Percentiles rank a stretch among this genome's conserved stretches.
These are phyloP conservation scores for Alternaria gaisen DNA, from an alignment of 2,329 filamentous ascomycete species.

Conservation along the genomic window DNA sequence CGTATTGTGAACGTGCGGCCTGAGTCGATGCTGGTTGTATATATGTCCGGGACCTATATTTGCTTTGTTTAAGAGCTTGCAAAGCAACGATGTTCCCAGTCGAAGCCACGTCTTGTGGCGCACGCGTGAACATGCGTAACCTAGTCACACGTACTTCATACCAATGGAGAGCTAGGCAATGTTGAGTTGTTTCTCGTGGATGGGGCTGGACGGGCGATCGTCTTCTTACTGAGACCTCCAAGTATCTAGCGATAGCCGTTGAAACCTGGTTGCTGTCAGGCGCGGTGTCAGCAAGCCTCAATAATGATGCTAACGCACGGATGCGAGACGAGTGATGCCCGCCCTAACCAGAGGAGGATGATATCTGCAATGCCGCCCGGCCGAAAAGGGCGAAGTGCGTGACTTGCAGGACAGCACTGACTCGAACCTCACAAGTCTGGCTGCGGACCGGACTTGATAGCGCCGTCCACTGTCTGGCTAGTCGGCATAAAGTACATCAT, in stretches of 20 bases:
- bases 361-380: background rate
- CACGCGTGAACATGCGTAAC: conserved; percentile 7
- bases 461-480: conserved; percentile 3
- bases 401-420: conserved; percentile 11
- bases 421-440: conserved; percentile 12
- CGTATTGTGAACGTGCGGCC: conserved; percentile 1
- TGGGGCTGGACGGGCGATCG: background rate
- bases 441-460: conserved; percentile 20
- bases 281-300: conserved; percentile 4
- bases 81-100: conserved; percentile 28
- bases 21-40: conserved; percentile 12
- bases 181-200: background rate
- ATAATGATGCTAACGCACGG: conserved; percentile 6
- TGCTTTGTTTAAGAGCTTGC: conserved; percentile 25
- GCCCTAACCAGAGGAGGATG: conserved; percentile 6
- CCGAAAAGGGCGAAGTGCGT: conserved; percentile 10
- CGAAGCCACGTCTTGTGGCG: conserved; percentile 8
- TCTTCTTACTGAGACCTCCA: background rate
- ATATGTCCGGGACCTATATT: conserved; percentile 27
- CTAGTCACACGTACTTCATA: background rate
- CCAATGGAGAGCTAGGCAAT: background rate
- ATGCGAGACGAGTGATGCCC: conserved; percentile 1
- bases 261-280: conserved; percentile 16
- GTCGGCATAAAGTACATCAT: conserved; percentile 12
- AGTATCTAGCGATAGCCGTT: conserved; percentile 10